These are phyloP conservation scores for Mycena rebaudengoi DNA, from an alignment of 768 basidiomycete species.

Conservation along the genomic window DNA sequence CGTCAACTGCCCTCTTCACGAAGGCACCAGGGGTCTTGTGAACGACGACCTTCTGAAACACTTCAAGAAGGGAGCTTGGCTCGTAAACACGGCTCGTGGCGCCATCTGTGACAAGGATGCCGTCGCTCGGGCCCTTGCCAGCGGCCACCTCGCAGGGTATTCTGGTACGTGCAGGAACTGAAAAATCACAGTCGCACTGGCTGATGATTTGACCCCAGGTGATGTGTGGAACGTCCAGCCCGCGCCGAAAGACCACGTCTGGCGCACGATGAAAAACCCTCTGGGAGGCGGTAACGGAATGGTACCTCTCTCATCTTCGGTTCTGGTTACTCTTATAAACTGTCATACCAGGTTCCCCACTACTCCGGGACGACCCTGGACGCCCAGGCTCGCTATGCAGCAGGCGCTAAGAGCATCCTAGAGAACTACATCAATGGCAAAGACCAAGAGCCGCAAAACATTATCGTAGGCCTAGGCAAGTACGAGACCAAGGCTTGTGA, in stretches of 20 bases:
- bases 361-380: conserved; percentile 92
- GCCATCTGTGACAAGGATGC: conserved; percentile 90
- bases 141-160: conserved; percentile 76
- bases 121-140: conserved; percentile 77
- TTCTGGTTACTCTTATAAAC: too few species aligned
- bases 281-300: conserved; percentile 90
- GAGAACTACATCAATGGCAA: conserved; percentile 71
- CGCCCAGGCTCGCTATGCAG: conserved; percentile 87
- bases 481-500: conserved; percentile 57
- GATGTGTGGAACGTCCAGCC: conserved; percentile 93
- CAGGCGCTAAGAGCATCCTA: conserved; percentile 74
- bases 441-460: conserved; percentile 78
- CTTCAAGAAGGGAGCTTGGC: conserved; percentile 93
- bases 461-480: conserved; percentile 80
- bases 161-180: conserved; percentile 38
- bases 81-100: conserved; percentile 93
- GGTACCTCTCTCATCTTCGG: too few species aligned
- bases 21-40: conserved; percentile 81
- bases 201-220: too few species aligned
- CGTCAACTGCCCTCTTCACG: conserved; percentile 91
- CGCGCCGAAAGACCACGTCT: conserved; percentile 85
- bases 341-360: too few species aligned
- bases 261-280: conserved; percentile 85
- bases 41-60: conserved; percentile 84
- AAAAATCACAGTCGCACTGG: too few species aligned